Base-by-base conservation (phyloP, 106 monocot species). In the Xerophyta viscosa region DNA sequence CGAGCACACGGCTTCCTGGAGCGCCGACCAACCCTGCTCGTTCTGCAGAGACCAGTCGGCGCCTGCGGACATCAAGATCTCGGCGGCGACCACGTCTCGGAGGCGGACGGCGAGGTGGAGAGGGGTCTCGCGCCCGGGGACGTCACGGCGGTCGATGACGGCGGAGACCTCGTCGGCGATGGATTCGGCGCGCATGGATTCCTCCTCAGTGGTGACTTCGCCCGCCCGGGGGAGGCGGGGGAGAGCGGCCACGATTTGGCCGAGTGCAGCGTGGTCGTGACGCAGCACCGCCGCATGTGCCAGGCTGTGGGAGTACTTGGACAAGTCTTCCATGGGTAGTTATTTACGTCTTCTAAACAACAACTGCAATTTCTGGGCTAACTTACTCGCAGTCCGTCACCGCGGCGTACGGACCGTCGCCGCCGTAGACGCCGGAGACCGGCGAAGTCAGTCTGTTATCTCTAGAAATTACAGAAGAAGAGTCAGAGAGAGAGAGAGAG, bases 21-120 rank as follows among this genome's bases (percentile, higher is more conserved):
- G 79, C 1, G 89, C 84, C 8, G 89, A 89, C 96, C 96, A 98
- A 8, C 96, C 96, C n/a, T 79, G 64, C 22, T 80, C 89, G 55
- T 98, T 98, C 73, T 98, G 96, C 12, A 89, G 74, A 20, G 89
- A 98, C 96, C 96, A 89, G 62, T 89, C 85, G 0, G 96, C 96
- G 22, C 96, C 96, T n/a, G 79, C 85, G 0, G 96, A 77, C 96
- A 98, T 98, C 23, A 98, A 76, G 22, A 98, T 69, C 56, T 98
- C 96, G 6, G 82, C 89, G 0, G 96, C 78, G 52, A 77, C 67
- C 14, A 79, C 63, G 29, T 98, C 96, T 8, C 85, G 69, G 24
- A 98, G 66, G 8, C 96, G 81, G 30, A 98, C 96, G 3, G 96
- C 96, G 5, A 98, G 81, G 66, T 98, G 96, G 39, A 98, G 81